A percentile compares a stretch with the other conserved stretches of the same genome.
Conservation (phyloP, 495 filamentous ascomycete species). For the Neurospora tetraspora region DNA sequence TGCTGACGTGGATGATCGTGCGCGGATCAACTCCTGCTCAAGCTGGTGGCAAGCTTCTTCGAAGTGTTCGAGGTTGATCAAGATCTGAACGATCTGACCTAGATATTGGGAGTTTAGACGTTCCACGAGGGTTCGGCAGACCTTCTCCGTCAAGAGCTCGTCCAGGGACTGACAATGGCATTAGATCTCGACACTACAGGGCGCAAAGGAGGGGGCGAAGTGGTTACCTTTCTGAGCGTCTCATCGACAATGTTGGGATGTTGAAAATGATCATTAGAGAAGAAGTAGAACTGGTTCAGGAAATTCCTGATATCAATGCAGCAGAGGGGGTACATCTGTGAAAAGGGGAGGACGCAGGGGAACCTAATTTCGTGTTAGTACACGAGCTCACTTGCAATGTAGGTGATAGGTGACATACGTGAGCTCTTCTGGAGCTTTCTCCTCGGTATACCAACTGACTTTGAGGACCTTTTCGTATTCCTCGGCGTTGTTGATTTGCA, state of each 20-base stretch:
- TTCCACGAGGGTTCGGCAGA: slow-evolving; percentile 83
- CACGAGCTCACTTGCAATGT: neutral
- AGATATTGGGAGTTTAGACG: slow-evolving; percentile 84
- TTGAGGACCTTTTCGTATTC: slow-evolving; percentile 92
- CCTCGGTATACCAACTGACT: slow-evolving; percentile 85
- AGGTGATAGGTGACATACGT: slow-evolving; percentile 41
- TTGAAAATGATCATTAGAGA: slow-evolving; percentile 88
- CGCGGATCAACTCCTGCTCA: slow-evolving; percentile 70
- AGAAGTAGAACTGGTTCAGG: slow-evolving; percentile 91
- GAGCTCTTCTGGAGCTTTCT: slow-evolving; percentile 64
- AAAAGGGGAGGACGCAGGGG: slow-evolving; percentile 89
- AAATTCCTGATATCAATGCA: slow-evolving; percentile 98
- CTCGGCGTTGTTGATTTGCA: slow-evolving; percentile 81
- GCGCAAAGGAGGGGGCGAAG: too few relatives aligned
- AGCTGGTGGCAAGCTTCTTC: slow-evolving; percentile 84
- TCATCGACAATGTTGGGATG: slow-evolving; percentile 80
- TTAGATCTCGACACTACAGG: slow-evolving; percentile 5
- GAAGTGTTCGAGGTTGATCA: slow-evolving; percentile 96
- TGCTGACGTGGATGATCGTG: slow-evolving; percentile 66
- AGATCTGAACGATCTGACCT: slow-evolving; percentile 94
- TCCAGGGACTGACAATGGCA: slow-evolving; percentile 49
- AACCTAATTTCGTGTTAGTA: slow-evolving; percentile 44
- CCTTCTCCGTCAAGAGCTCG: slow-evolving; percentile 77
- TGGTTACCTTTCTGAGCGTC: slow-evolving; percentile 61
- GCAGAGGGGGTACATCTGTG: slow-evolving; percentile 96